Conservation (phyloP, 352 stramenopile genomes). For the Phytopythium helicoides region DNA sequence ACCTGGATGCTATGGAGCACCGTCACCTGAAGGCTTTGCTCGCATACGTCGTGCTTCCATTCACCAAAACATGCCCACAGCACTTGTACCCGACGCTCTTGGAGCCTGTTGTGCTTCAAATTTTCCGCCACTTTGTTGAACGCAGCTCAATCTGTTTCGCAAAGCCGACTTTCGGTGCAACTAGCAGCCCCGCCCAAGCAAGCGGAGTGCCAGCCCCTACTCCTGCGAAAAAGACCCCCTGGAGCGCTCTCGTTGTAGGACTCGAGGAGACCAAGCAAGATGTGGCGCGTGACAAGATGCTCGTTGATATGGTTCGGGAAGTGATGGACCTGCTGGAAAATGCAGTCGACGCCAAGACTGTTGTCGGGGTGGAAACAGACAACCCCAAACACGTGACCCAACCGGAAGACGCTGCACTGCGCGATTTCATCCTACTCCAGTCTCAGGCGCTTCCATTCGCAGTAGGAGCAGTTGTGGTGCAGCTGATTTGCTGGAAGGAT, state of each 20-base stretch:
- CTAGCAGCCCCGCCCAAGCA: slow-evolving; percentile 5
- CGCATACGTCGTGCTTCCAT: slow-evolving; percentile 70
- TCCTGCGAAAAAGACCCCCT: slow-evolving; percentile 30
- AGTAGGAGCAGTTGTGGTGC: slow-evolving; percentile 46
- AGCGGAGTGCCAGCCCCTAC: neutral
- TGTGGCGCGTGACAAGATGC: slow-evolving; percentile 67
- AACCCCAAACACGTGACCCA: slow-evolving; percentile 75
- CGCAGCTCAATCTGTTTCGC: slow-evolving; percentile 43
- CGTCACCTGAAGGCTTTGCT: slow-evolving; percentile 65
- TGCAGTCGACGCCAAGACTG: slow-evolving; percentile 69
- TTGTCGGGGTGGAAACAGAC: slow-evolving; percentile 66
- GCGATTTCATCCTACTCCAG: slow-evolving; percentile 59
- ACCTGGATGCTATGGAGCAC: slow-evolving; percentile 69
- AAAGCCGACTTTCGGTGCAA: slow-evolving; percentile 9
- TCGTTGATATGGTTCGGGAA: slow-evolving; percentile 66
- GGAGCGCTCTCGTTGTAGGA: slow-evolving; percentile 52
- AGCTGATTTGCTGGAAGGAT: slow-evolving; percentile 74
- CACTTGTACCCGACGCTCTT: slow-evolving; percentile 58
- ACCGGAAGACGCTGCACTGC: slow-evolving; percentile 49
- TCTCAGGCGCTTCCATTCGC: slow-evolving; percentile 42
- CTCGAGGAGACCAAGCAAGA: slow-evolving; percentile 69
- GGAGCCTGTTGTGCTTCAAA: slow-evolving; percentile 47
- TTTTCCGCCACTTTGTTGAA: slow-evolving; percentile 61
- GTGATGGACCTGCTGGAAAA: slow-evolving; percentile 72
- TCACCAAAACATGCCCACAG: slow-evolving; percentile 65